Conservation (phyloP, 75 land plant species). For the Azolla pinnata region DNA sequence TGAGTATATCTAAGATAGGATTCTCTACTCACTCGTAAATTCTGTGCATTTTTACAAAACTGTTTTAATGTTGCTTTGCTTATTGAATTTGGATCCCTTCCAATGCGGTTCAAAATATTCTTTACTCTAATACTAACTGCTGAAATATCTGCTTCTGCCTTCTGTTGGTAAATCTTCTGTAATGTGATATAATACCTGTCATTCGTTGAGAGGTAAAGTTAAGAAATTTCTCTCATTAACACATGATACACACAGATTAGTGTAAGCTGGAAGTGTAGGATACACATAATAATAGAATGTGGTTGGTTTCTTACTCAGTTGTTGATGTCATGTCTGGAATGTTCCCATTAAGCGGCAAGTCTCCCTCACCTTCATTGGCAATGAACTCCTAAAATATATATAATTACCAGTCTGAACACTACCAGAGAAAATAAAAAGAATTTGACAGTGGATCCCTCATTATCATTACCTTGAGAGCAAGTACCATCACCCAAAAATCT, state of each 20-base stretch:
- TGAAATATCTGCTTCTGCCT: constrained; percentile 76
- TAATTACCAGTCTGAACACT: neutral
- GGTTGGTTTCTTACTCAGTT: constrained; percentile 57
- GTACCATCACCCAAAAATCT: constrained; percentile 95
- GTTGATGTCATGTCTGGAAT: constrained; percentile 97
- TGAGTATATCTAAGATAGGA: neutral
- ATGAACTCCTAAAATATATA: constrained; percentile 54
- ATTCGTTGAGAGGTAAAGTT: too few species aligned
- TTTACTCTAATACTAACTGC: constrained; percentile 49
- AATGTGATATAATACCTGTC: constrained; percentile 65
- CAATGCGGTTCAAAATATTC: constrained; percentile 61
- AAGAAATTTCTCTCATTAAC: too few species aligned
- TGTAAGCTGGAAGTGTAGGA: neutral
- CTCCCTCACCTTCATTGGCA: constrained; percentile 87
- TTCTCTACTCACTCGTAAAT: constrained; percentile 48
- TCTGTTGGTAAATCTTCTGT: constrained; percentile 84
- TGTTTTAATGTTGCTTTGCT: constrained; percentile 55
- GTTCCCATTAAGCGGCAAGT: constrained; percentile 89
- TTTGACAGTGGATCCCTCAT: neutral
- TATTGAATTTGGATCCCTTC: constrained; percentile 69
- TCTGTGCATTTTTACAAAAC: constrained; percentile 85
- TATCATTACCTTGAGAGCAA: constrained; percentile 70
- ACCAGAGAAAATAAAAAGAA: neutral
- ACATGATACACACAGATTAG: too few species aligned
- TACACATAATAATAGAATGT: neutral